phyloP scores from a whole-genome alignment of 495 filamentous ascomycete species.

The Cercophora scortea region DNA sequence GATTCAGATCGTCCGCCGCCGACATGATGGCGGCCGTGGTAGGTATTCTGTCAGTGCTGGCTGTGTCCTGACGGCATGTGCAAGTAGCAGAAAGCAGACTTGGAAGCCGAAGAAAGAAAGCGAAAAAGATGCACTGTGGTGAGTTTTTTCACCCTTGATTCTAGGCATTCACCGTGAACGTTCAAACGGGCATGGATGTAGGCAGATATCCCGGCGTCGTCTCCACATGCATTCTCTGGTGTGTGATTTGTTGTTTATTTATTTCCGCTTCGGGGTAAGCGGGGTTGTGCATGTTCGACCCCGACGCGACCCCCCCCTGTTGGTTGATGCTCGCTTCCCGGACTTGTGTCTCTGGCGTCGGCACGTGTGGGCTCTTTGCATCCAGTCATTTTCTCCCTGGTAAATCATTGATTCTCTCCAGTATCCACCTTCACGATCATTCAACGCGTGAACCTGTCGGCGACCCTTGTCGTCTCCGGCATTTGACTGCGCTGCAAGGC shows the following conservation, averaged over 20 bases:
- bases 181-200: neutral
- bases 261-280: constrained; percentile 2
- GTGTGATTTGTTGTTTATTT: constrained; percentile 1
- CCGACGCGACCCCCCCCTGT: constrained; percentile 5
- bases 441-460: no score
- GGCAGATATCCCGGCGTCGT: neutral
- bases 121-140: neutral
- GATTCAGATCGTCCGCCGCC: constrained; percentile 2
- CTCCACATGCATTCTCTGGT: neutral
- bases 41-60: neutral
- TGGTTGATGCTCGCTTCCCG: neutral
- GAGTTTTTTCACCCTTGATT: neutral
- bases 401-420: neutral
- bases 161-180: neutral
- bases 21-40: constrained; percentile 5
- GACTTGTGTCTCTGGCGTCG: no score
- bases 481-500: no score
- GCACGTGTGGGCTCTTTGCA: neutral
- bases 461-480: no score
- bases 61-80: neutral
- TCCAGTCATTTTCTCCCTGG: neutral
- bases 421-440: no score
- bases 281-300: neutral
- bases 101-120: neutral
- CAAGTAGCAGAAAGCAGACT: neutral